Evolutionary conservation across 1,284 basidiomycete species (phyloP).

Genomic region (Clitocybe nebularis): DNA sequence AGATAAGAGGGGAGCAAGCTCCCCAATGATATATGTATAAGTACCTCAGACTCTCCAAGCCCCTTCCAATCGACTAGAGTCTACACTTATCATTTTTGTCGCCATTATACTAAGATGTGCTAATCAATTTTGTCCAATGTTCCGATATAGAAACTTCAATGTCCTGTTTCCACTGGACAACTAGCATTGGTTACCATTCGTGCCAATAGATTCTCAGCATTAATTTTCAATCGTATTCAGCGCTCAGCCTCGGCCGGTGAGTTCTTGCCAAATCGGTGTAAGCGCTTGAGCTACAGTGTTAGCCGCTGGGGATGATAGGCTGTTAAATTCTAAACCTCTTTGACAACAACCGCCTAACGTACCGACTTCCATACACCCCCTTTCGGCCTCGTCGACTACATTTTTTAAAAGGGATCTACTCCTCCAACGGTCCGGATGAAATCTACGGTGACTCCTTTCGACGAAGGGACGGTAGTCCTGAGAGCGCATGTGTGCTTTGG

Average conservation of each 20-base stretch:
- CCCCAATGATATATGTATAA: neutral
- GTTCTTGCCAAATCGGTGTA: conserved; percentile 53
- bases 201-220: neutral
- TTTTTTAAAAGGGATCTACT: conserved; percentile 50
- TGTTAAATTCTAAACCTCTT: neutral
- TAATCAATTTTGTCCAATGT: too few relatives aligned
- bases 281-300: conserved; percentile 60
- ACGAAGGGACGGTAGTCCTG: conserved; percentile 62
- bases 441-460: conserved; percentile 64
- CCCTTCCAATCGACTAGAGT: neutral
- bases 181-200: too few relatives aligned
- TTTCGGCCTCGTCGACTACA: conserved; percentile 47
- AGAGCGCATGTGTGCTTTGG: conserved; percentile 44
- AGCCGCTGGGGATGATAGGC: conserved; percentile 29
- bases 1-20: neutral
- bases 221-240: neutral
- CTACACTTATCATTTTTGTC: neutral
- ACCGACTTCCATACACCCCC: conserved; percentile 55
- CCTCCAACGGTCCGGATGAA: conserved; percentile 67
- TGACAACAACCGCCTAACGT: too few relatives aligned
- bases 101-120: too few relatives aligned
- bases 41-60: neutral
- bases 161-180: too few relatives aligned
- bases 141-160: too few relatives aligned
- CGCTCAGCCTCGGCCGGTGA: conserved; percentile 23